Evolutionary conservation across 257 asterid genomes (phyloP), one percentile per base, ranked within the genome.

Genomic region (Leonotis leonurus): DNA sequence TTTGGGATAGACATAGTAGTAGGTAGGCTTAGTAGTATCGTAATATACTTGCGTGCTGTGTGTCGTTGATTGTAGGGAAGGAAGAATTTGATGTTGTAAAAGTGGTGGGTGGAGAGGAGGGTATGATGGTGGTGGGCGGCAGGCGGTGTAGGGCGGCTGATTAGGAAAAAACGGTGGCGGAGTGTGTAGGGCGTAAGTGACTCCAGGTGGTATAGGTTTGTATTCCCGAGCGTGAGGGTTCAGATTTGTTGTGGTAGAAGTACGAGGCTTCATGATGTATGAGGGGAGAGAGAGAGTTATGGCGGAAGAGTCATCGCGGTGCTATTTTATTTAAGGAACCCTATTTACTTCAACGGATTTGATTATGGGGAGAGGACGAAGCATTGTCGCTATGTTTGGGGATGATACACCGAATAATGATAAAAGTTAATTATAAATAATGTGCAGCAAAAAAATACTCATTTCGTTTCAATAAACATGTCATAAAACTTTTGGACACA

Each of bases 161-260:
- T n/a, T n/a, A n/a, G n/a, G n/a, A n/a, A n/a, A n/a, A n/a, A 2
- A 4, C 4, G 59, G 62, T 1, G 67, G 68, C 8, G 52, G 52
- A 16, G 54, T 64, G n/a, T 62, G 6, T 0, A 57, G 56, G 39
- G 4, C 12, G 9, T 53, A 69, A 0, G 53, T 1, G 29, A 25
- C 16, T 0, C 57, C 64, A 17, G 77, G 45, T 0, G 22, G 5
- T 0, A 63, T 54, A 0, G 72, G 84, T 13, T 11, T 57, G 65
- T 30, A 73, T 6, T 36, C 36, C 0, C 68, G 54, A 20, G 74
- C 83, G 16, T 2, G 27, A 0, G 73, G 84, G 75, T 56, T 79
- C 0, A 65, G 68, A 16, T 43, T 43, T 9, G 21, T 33, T 2
- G n/a, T n/a, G n/a, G 17, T 48, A 2, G 22, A 41, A 3, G 48